Conservation (phyloP, 768 basidiomycete genomes). For the Clavaria fumosa region DNA sequence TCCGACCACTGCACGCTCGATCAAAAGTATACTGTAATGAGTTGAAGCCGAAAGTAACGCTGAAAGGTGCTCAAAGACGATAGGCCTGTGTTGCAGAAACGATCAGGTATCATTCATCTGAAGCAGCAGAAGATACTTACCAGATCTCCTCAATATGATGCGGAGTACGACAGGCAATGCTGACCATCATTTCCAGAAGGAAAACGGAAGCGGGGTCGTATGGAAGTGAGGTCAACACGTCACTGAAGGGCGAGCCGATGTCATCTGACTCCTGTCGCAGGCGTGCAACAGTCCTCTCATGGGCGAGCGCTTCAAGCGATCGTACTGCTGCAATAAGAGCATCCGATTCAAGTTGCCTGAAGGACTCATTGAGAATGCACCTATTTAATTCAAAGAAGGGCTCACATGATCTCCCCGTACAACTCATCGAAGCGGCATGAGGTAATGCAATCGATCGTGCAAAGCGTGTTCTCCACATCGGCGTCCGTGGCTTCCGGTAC, state of each 20-base stretch:
- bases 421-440: constrained; percentile 90
- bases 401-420: constrained; percentile 86
- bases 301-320: constrained; percentile 79
- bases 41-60: constrained; percentile 59
- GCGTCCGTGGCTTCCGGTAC: constrained; percentile 79
- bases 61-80: constrained; percentile 87
- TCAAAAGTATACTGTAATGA: constrained; percentile 79
- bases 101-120: constrained; percentile 1
- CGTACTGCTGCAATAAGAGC: constrained; percentile 73
- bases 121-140: constrained; percentile 24
- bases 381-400: constrained; percentile 4
- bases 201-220: constrained; percentile 96
- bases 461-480: constrained; percentile 88
- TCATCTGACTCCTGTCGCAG: constrained; percentile 61
- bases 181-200: constrained; percentile 88
- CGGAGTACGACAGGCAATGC: constrained; percentile 63
- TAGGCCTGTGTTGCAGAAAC: constrained; percentile 46
- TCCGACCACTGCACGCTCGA: constrained; percentile 87
- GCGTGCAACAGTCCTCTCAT: constrained; percentile 73
- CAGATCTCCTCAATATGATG: constrained; percentile 80
- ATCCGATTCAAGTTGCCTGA: constrained; percentile 63
- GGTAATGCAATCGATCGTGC: constrained; percentile 87
- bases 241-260: constrained; percentile 21
- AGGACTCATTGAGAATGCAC: background rate
- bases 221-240: constrained; percentile 42